Evolutionary conservation across 345 rosid genomes (phyloP), one percentile per base, ranked within the genome.

Genomic region (Lenwebbia sp.): DNA sequence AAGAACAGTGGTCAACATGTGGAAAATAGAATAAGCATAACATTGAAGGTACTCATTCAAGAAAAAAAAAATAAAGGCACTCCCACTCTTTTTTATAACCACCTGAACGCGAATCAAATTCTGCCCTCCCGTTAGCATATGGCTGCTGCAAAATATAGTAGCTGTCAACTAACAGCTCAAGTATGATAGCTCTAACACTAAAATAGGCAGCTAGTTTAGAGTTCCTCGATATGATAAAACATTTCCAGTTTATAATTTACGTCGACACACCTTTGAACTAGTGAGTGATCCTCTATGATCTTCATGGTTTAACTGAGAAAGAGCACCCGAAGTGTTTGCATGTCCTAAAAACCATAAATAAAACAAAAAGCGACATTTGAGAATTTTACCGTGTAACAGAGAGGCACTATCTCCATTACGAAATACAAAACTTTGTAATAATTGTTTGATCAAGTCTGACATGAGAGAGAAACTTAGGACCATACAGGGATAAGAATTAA

Each of bases 31-130:
- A 70, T 70, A 37, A 2, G 5, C 40, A 70, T 37, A 70, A 70
- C 21, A 70, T 70, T 70, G 78, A 70, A 70, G 78, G 78, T 37
- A 70, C 47, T 19, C 49, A 90, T 84, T 62, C 58, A 85, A 86
- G 65, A 88, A 76, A 52, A 6, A 83, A 33, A 40, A 85, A 83
- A 84, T 33, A 76, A 82, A 87, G 50, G 83, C 65, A 21, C 30
- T 28, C 40, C 84, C 60, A 12, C 70, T 82, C 62, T 87, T 49
- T 51, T 40, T 62, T 82, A 56, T 85, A 88, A 89, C 86, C 54
- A 96, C 99, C 99, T 95, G 97, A 89, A 86, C 82, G 94, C 5
- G 88, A 78, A 83, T 94, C 94, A 83, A 84, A 87, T 56, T 92
- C 96, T 51, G 84, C 47, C 87, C 89, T 93, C 57, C 98, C 97